phyloP scores from a whole-genome alignment of 2,329 filamentous ascomycete genomes.

The Bipolaris oryzae region DNA sequence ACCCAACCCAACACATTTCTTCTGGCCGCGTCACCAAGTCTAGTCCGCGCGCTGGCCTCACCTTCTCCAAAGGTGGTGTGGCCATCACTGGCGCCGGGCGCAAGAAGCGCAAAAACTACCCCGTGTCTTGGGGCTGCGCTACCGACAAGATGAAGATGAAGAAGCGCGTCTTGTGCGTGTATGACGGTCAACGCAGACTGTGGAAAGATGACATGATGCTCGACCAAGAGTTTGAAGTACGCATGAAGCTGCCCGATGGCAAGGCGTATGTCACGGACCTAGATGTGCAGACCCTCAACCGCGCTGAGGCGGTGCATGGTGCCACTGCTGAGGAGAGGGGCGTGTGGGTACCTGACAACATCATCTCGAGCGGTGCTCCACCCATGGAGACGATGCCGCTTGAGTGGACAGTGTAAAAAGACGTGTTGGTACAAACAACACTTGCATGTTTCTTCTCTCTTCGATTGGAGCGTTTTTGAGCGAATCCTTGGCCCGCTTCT shows the following conservation, averaged over 20 bases:
- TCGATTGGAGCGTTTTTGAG: conserved; percentile 10
- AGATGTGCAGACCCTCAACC: conserved; percentile 85
- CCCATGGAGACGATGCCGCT: conserved; percentile 3
- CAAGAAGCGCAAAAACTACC: conserved; percentile 93
- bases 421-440: conserved; percentile 5
- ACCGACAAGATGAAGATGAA: conserved; percentile 97
- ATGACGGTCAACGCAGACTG: conserved; percentile 83
- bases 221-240: conserved; percentile 90
- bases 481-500: conserved; percentile 4
- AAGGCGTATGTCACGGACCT: conserved; percentile 90
- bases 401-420: conserved; percentile 7
- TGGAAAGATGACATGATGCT: conserved; percentile 99
- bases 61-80: conserved; percentile 77
- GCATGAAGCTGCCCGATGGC: conserved; percentile 70
- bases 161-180: conserved; percentile 93
- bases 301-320: conserved; percentile 81
- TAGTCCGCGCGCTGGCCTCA: conserved; percentile 65
- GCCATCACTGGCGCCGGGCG: conserved; percentile 65
- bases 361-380: conserved; percentile 37
- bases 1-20: conserved; percentile 39
- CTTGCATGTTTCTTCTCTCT: conserved; percentile 1
- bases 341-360: conserved; percentile 77
- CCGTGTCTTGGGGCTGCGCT: conserved; percentile 89
- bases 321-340: conserved; percentile 88
- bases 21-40: conserved; percentile 14